These are phyloP conservation scores for Backusella macrospora DNA, from an alignment of 192 early-diverging fungal genomes.

Conservation along the genomic window DNA sequence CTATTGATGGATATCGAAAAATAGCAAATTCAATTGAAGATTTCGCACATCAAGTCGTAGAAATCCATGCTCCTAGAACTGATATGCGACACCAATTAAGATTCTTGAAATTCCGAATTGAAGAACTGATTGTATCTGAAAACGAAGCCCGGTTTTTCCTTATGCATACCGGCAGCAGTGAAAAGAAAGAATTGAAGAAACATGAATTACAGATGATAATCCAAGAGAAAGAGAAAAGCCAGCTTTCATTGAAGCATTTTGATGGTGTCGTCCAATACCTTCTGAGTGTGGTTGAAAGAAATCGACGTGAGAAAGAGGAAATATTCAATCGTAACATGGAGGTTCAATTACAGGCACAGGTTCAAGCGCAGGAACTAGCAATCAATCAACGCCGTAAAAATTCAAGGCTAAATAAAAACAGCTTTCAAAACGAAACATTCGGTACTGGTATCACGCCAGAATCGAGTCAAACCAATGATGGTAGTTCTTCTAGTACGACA, in stretches of 20 bases:
- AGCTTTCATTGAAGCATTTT: not conserved
- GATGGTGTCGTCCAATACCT: conserved; percentile 4
- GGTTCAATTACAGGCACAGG: not conserved
- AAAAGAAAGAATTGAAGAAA: not conserved
- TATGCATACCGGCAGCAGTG: not conserved
- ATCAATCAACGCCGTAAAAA: not conserved
- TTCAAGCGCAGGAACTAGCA: not conserved
- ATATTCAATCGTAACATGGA: conserved; percentile 2
- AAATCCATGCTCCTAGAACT: not conserved
- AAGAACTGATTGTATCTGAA: not conserved
- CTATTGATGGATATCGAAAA: conserved; percentile 7
- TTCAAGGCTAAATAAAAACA: not conserved
- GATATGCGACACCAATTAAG: not conserved
- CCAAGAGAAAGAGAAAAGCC: not conserved
- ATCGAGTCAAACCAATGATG: not conserved
- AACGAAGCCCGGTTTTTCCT: not conserved
- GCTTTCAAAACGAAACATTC: not conserved
- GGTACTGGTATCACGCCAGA: not conserved
- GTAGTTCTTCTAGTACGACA: not conserved
- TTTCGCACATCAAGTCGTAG: not conserved
- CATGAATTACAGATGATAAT: not conserved
- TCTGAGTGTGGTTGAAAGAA: not conserved
- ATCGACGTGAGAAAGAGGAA: not conserved
- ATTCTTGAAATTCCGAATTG: not conserved
- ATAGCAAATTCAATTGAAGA: conserved; percentile 10